Evolutionary conservation across 2,329 filamentous ascomycete species (phyloP).

Genomic region (Immersiporthe knoxdaviesiana): DNA sequence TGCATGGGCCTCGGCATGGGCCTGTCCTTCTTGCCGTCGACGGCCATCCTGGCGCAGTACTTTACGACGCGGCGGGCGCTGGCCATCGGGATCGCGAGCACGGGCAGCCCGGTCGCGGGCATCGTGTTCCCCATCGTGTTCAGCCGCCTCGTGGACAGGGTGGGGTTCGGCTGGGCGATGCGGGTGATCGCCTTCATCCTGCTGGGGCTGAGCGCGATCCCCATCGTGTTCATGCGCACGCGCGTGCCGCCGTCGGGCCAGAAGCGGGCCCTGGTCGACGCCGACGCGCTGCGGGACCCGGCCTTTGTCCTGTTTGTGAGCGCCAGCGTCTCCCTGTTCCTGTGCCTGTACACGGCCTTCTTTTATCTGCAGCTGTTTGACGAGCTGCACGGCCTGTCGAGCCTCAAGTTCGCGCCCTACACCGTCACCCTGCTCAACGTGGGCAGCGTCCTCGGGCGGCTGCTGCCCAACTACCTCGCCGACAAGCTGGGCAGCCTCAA

Average conservation of each 20-base stretch:
- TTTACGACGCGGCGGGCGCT: conserved; percentile 42
- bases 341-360: conserved; percentile 53
- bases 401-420: conserved; percentile 42
- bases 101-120: conserved; percentile 44
- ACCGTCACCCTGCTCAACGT: conserved; percentile 49
- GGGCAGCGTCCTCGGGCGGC: conserved; percentile 49
- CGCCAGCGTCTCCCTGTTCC: conserved; percentile 45
- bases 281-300: conserved; percentile 42
- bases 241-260: conserved; percentile 38
- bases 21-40: conserved; percentile 41
- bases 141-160: conserved; percentile 34
- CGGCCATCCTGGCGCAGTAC: conserved; percentile 46
- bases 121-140: conserved; percentile 53
- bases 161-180: conserved; percentile 47
- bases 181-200: conserved; percentile 56
- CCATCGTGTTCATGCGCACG: conserved; percentile 44
- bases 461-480: conserved; percentile 49
- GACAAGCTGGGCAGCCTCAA: conserved; percentile 48
- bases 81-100: conserved; percentile 38
- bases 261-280: conserved; percentile 42
- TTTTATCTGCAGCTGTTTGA: conserved; percentile 51
- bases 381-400: conserved; percentile 45
- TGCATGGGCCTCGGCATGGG: conserved; percentile 44
- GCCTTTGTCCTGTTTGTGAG: conserved; percentile 44
- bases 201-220: conserved; percentile 43